These are phyloP conservation scores for Ambrosia artemisiifolia DNA, from an alignment of 129 eudicot species.

Conservation along the genomic window DNA sequence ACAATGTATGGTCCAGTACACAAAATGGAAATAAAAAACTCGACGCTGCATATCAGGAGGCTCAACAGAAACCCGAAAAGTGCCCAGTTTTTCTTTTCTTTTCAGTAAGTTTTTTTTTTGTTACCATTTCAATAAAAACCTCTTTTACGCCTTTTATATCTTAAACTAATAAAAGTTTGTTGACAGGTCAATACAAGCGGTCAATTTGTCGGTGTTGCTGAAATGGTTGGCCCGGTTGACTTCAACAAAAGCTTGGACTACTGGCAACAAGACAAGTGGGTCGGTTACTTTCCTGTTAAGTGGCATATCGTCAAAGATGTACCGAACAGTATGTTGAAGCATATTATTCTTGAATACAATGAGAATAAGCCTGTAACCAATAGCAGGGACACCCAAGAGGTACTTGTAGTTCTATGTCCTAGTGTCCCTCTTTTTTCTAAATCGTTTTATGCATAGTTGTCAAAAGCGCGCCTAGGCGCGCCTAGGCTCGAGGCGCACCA, in stretches of 20 bases:
- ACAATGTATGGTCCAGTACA: slow-evolving; percentile 77
- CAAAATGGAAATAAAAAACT: slow-evolving; percentile 84
- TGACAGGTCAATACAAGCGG: slow-evolving; percentile 75
- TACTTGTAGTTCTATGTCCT: not conserved
- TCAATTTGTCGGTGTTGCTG: slow-evolving; percentile 81
- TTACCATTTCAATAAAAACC: not conserved
- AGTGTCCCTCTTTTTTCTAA: too few relatives aligned
- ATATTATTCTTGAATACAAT: slow-evolving; percentile 68
- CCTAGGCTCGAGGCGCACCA: too few relatives aligned
- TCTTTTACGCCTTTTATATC: not conserved
- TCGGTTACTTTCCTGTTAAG: slow-evolving; percentile 84
- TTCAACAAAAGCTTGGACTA: slow-evolving; percentile 68
- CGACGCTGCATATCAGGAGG: slow-evolving; percentile 68
- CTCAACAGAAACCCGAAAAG: slow-evolving; percentile 50
- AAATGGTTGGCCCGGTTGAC: slow-evolving; percentile 80
- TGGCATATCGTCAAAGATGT: slow-evolving; percentile 91
- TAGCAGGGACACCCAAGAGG: slow-evolving; percentile 93
- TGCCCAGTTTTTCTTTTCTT: slow-evolving; percentile 75
- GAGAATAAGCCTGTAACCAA: slow-evolving; percentile 83
- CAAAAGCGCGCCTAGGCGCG: too few relatives aligned
- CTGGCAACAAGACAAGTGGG: slow-evolving; percentile 93
- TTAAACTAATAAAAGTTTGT: not conserved
- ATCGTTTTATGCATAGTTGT: too few relatives aligned
- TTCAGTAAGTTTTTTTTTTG: slow-evolving; percentile 41
- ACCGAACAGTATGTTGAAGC: slow-evolving; percentile 74